A percentile compares a stretch with the other conserved stretches of the same genome.
Evolutionary conservation across 768 basidiomycete genomes (phyloP).

Genomic region (Kwoniella europaea): DNA sequence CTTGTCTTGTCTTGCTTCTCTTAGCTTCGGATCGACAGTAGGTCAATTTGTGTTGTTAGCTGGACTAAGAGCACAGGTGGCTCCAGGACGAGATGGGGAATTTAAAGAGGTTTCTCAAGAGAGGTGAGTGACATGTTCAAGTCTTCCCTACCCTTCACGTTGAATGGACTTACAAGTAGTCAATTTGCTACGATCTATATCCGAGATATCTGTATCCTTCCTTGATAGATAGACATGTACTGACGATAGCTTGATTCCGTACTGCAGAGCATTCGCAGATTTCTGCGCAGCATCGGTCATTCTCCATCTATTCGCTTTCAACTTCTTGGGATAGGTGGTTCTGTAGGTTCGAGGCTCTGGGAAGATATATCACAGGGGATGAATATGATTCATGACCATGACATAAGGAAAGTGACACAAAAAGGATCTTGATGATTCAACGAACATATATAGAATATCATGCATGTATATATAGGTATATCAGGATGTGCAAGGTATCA

Average conservation of each 20-base stretch:
- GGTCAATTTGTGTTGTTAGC: constrained; percentile 97
- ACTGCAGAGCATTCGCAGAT: constrained; percentile 96
- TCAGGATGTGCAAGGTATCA: neutral
- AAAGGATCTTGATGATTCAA: neutral
- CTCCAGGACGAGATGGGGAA: constrained; percentile 63
- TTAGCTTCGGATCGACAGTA: constrained; percentile 86
- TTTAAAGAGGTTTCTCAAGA: constrained; percentile 95
- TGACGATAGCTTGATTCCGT: no score
- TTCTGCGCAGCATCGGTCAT: constrained; percentile 94
- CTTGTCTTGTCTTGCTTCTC: no score
- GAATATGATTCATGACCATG: no score
- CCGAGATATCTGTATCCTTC: no score
- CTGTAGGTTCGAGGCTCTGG: no score
- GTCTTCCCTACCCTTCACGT: no score
- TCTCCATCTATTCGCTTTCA: constrained; percentile 97
- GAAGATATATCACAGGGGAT: no score
- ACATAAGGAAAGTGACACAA: no score
- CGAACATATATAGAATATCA: neutral
- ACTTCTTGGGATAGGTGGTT: constrained; percentile 96
- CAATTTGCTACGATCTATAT: no score
- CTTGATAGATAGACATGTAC: no score
- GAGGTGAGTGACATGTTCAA: constrained; percentile 74
- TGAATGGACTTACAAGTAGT: no score
- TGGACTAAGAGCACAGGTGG: constrained; percentile 87
- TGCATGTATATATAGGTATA: constrained; percentile 11